These are phyloP conservation scores for Cryptosporidium bovis DNA, from an alignment of 169 alveolate species.

Conservation along the genomic window DNA sequence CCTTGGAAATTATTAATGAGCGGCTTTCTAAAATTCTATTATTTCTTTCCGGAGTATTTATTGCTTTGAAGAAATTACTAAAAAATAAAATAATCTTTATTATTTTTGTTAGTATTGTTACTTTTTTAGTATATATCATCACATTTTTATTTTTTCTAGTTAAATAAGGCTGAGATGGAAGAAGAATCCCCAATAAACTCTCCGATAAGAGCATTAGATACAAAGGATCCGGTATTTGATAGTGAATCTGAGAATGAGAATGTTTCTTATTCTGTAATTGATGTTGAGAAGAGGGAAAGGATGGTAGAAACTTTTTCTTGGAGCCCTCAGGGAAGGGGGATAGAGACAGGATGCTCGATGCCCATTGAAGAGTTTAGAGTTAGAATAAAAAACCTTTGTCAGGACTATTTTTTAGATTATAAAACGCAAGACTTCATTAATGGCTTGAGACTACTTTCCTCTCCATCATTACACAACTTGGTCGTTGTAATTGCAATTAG, in stretches of 20 bases:
- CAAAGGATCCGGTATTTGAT: slow-evolving; percentile 63
- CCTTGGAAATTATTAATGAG: slow-evolving; percentile 14
- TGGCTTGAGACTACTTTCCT: slow-evolving; percentile 37
- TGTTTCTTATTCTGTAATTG: slow-evolving; percentile 72
- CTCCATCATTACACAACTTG: slow-evolving; percentile 64
- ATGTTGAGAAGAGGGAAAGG: slow-evolving; percentile 68
- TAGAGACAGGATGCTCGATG: slow-evolving; percentile 26
- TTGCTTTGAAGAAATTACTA: not conserved
- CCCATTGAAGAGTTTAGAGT: slow-evolving; percentile 56
- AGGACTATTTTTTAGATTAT: slow-evolving; percentile 63
- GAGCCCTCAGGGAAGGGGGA: slow-evolving; percentile 75
- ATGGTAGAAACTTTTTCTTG: slow-evolving; percentile 73
- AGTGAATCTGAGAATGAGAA: slow-evolving; percentile 73
- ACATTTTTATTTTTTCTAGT: not conserved
- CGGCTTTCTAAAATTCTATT: slow-evolving; percentile 4
- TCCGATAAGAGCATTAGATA: slow-evolving; percentile 48
- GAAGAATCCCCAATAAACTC: slow-evolving; percentile 42
- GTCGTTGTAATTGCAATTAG: slow-evolving; percentile 65
- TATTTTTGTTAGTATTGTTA: not conserved
- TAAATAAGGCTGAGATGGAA: slow-evolving; percentile 5
- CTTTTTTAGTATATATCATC: not conserved
- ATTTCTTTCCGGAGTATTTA: too few relatives aligned
- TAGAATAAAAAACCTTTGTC: slow-evolving; percentile 56
- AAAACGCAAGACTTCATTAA: slow-evolving; percentile 68
- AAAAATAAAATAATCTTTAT: not conserved